Evolutionary conservation across 306 rosid species (phyloP), one percentile per base, ranked within the genome.

Genomic region (Arachis hypogaea): DNA sequence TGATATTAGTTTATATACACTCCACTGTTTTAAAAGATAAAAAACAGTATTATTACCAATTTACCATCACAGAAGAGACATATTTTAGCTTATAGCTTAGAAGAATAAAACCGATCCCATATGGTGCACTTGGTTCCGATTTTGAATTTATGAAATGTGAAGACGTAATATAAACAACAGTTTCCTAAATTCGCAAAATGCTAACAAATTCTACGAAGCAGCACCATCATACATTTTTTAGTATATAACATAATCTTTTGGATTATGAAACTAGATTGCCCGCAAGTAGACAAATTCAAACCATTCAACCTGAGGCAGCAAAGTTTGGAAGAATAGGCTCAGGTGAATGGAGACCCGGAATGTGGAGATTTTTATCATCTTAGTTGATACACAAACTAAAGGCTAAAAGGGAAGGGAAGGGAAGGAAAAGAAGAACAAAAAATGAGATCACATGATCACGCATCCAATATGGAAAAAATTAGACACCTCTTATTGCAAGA

Each of bases 401-500:
- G 11, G 40, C 68, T 47, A 41, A 12, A 77, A 52, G 28, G 10
- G 14, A 33, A 7, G 2, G 33, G n/a, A 6, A 5, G 9, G 6
- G 6, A 1, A n/a, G 3, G 9, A 6, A 65, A 7, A 8, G 9
- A 7, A 16, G 54, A 9, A 66, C 14, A 56, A 73, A 66, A 76
- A 66, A 76, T 36, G 68, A 22, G 46, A 40, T 55, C 52, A 44
- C 69, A 14, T 5, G 43, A 72, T 9, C 75, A 76, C 75, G 72
- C 71, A 47, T 72, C 59, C 73, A 72, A 42, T 72, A 68, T 57
- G 47, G 59, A 76, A 72, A 71, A 72, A 71, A 72, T 59, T 12
- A 50, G 56, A 72, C 74, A 57, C 74, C 40, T 68, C 42, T 76
- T 77, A 81, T 81, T 81, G 72, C 50, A 73, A 54, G 63, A 68